Percentiles rank a stretch among this genome's conserved stretches.
Evolutionary conservation across 1,284 basidiomycete genomes (phyloP).

Genomic region (Coniophora puteana): DNA sequence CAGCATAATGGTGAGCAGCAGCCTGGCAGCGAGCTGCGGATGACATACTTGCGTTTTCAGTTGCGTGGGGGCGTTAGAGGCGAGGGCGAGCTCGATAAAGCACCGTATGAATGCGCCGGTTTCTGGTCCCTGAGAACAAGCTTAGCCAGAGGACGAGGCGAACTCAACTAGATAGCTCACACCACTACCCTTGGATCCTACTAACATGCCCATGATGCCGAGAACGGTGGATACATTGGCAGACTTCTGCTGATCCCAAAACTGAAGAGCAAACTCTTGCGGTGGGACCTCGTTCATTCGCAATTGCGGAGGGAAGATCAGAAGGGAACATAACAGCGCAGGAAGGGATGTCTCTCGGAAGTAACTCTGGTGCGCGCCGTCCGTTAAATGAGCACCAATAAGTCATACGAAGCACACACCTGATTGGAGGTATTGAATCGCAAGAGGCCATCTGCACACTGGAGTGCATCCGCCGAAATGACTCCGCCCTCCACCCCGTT

Average conservation of each 20-base stretch:
- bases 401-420: constrained; percentile 40
- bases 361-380: constrained; percentile 73
- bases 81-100: constrained; percentile 83
- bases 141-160: constrained; percentile 1
- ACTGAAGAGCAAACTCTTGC: constrained; percentile 93
- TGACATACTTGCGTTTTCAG: constrained; percentile 80
- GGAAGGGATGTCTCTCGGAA: constrained; percentile 92
- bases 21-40: constrained; percentile 7
- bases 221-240: constrained; percentile 77
- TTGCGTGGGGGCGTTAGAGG: constrained; percentile 85
- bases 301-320: constrained; percentile 81
- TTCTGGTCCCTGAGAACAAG: constrained; percentile 46
- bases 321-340: constrained; percentile 74
- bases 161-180: constrained; percentile 37
- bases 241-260: constrained; percentile 92
- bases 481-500: constrained; percentile 91
- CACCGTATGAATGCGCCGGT: constrained; percentile 73
- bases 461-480: constrained; percentile 83
- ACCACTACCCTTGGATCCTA: constrained; percentile 68
- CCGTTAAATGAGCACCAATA: constrained; percentile 8
- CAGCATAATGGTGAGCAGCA: constrained; percentile 13
- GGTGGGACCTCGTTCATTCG: constrained; percentile 66
- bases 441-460: constrained; percentile 82
- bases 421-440: constrained; percentile 96
- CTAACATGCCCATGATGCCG: constrained; percentile 74